These are phyloP conservation scores for Ailanthus altissimus DNA, from an alignment of 345 rosid species.

Conservation along the genomic window DNA sequence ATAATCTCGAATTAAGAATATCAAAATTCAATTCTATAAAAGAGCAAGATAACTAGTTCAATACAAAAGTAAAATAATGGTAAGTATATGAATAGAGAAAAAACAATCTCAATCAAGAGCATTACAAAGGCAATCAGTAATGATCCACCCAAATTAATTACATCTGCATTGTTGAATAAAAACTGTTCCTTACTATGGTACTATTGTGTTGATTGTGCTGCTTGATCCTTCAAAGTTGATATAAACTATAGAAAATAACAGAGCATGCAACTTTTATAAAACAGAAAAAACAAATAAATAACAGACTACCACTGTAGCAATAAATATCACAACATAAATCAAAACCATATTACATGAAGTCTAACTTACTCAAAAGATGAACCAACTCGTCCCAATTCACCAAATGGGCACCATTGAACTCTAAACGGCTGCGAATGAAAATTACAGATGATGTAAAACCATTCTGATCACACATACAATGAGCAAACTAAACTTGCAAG, in stretches of 20 bases:
- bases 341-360: conserved; percentile 16
- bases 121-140: neutral
- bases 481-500: neutral
- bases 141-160: neutral
- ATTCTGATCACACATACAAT: neutral
- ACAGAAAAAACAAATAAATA: too few species aligned
- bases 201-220: neutral
- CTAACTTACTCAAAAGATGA: conserved; percentile 60
- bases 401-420: conserved; percentile 74
- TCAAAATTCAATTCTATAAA: conserved; percentile 8
- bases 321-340: neutral
- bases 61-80: neutral
- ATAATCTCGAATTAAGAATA: neutral
- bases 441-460: neutral
- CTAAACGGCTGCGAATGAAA: conserved; percentile 50
- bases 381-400: conserved; percentile 44
- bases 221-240: neutral
- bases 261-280: neutral
- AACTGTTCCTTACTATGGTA: neutral
- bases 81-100: neutral
- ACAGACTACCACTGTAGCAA: neutral
- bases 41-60: neutral
- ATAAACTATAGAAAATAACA: neutral
- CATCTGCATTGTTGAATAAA: neutral
- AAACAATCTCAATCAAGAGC: conserved; percentile 6